Conservation (phyloP, 208 protist genomes). For the Acanthamoeba castellanii region DNA sequence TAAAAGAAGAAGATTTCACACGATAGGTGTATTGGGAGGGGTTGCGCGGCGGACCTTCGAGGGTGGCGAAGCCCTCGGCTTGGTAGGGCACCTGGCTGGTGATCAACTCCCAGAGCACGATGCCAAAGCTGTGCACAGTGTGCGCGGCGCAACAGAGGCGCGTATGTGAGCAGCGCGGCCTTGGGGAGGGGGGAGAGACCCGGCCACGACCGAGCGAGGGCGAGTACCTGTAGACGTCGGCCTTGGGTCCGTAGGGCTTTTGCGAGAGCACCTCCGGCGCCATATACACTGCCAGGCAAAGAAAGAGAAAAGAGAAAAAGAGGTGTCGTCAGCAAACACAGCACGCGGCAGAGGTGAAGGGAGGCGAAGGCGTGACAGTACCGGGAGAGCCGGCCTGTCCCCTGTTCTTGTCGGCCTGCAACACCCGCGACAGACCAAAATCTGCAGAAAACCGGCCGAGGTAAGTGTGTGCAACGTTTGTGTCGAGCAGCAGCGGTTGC, state of each 20-base stretch:
- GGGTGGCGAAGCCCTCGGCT: constrained; percentile 32
- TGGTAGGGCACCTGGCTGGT: constrained; percentile 58
- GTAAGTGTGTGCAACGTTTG: background rate
- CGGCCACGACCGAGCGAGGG: too few relatives aligned
- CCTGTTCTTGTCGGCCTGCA: constrained; percentile 59
- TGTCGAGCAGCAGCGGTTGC: background rate
- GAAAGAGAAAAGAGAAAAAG: background rate
- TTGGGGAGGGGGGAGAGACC: too few relatives aligned
- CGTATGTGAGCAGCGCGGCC: too few relatives aligned
- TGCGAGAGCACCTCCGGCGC: constrained; percentile 68
- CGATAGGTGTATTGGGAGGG: too few relatives aligned
- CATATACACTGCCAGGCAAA: constrained; percentile 49
- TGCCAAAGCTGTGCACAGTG: constrained; percentile 60
- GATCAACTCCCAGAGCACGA: constrained; percentile 70
- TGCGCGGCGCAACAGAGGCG: too few relatives aligned
- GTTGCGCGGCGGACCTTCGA: constrained; percentile 8
- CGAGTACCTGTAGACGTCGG: constrained; percentile 60
- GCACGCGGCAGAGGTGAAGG: background rate
- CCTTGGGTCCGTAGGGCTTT: constrained; percentile 57
- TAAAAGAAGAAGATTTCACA: background rate
- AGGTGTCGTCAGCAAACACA: background rate
- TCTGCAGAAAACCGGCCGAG: background rate
- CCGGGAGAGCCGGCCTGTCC: constrained; percentile 59
- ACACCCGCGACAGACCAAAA: constrained; percentile 55
- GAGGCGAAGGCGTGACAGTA: background rate